Base-by-base conservation (phyloP, 2,329 filamentous ascomycete genomes). In the Didymellaceae sp. region DNA sequence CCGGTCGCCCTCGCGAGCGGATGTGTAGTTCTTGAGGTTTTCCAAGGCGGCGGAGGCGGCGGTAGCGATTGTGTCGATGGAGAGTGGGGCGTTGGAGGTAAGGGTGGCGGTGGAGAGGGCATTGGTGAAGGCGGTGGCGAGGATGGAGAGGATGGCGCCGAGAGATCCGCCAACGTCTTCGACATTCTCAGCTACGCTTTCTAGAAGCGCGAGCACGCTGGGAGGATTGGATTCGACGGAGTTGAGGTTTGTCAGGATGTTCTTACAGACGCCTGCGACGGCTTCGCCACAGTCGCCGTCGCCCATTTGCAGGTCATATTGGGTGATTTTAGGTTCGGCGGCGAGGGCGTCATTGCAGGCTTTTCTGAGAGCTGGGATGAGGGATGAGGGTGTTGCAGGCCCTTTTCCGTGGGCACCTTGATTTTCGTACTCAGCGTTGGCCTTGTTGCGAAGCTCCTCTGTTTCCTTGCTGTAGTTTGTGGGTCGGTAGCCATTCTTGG, bases 251-350 rank as follows among this genome's bases (percentile, higher is more conserved):
- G 67, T 52, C 17, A 78, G 72, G 18, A 80, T 75, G n/a, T 66
- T 66, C 55, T 80, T 90, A 89, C 63, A 96, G 75, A 33, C 90
- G 85, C 57, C 90, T 84, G 37, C 70, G 1, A 79, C 76, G 20
- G 77, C 77, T 63, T 88, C 83, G 28, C 91, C 91, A 67, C 91
- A 96, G 75, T 96, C 91, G 37, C 91, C 91, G 67, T 96, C 91
- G 42, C 91, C 91, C 49, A 96, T 91, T 18, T 94, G 84, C 0
- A 90, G 91, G 66, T 90, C 87, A 71, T 82, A 89, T 52, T 79
- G 80, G 10, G 87, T 89, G 43, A 89, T 80, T 24, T 81, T 79
- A 7, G 84, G 80, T 63, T 90, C 87, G 3, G 84, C 83, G 7
- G 74, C 74, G 35, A 86, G 74, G 2, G 84, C 77, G 2, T 74